These are phyloP conservation scores for Penicillium canariense DNA, from an alignment of 495 filamentous ascomycete genomes.

Conservation along the genomic window DNA sequence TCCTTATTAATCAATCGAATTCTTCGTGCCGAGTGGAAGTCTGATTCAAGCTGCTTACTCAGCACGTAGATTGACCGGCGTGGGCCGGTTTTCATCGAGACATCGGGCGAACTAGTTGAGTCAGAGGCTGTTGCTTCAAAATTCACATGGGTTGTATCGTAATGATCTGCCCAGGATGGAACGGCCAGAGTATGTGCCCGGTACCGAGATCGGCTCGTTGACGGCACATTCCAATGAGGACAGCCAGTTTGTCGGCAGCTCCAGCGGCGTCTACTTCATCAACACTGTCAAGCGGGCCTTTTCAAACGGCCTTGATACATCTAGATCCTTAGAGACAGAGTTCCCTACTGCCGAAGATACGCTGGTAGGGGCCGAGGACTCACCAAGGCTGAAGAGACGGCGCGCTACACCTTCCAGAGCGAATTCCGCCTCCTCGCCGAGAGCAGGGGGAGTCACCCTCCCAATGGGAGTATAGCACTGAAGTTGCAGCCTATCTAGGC, in stretches of 20 bases:
- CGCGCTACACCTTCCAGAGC: constrained; percentile 13
- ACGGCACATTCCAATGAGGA: constrained; percentile 43
- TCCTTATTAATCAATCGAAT: neutral
- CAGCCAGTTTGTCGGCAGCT: constrained; percentile 43
- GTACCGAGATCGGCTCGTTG: constrained; percentile 40
- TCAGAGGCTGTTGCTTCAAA: neutral
- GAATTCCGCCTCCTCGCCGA: constrained; percentile 8
- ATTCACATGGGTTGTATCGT: neutral
- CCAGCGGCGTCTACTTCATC: constrained; percentile 44
- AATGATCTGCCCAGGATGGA: constrained; percentile 32
- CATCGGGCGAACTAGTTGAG: neutral
- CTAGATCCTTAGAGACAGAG: constrained; percentile 20
- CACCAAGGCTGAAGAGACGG: constrained; percentile 22
- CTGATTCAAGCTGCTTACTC: neutral
- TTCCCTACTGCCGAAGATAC: constrained; percentile 42
- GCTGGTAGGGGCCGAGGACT: constrained; percentile 33
- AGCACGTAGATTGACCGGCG: neutral
- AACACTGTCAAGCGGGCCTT: constrained; percentile 45
- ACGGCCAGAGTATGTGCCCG: constrained; percentile 28
- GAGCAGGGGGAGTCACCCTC: constrained; percentile 11
- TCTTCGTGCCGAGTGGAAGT: neutral
- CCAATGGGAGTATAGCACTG: constrained; percentile 37
- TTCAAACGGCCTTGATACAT: constrained; percentile 22
- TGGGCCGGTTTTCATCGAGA: neutral
- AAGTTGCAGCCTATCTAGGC: constrained; percentile 28